Conservation (phyloP, 2,329 filamentous ascomycete species). For the Neodidymelliopsis sp. region DNA sequence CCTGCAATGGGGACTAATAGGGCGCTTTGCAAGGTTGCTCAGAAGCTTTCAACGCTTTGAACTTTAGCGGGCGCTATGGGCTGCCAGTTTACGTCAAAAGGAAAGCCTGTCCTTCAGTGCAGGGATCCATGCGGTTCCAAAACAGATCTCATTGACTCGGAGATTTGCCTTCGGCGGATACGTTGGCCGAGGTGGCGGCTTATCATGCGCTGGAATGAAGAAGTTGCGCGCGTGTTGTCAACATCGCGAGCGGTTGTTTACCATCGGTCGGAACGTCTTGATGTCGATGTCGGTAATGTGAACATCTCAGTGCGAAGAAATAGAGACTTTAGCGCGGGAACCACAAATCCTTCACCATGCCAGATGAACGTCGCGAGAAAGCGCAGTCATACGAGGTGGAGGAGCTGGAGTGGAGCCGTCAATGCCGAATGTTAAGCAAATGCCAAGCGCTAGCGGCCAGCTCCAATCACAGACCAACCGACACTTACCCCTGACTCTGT, state of each 20-base stretch:
- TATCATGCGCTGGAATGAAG: slow-evolving; percentile 11
- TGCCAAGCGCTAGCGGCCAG: slow-evolving; percentile 22
- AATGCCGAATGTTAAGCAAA: slow-evolving; percentile 27
- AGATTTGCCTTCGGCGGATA: slow-evolving; percentile 10
- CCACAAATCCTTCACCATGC: not conserved
- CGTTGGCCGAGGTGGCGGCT: slow-evolving; percentile 3
- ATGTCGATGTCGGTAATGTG: no score
- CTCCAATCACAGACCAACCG: slow-evolving; percentile 8
- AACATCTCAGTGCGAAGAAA: not conserved
- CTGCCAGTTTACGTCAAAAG: slow-evolving; percentile 19
- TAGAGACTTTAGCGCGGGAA: not conserved
- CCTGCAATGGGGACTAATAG: slow-evolving; percentile 16
- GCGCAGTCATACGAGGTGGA: slow-evolving; percentile 8
- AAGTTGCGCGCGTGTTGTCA: slow-evolving; percentile 7
- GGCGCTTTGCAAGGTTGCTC: slow-evolving; percentile 8
- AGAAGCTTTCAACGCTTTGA: slow-evolving; percentile 14
- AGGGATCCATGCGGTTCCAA: slow-evolving; percentile 16
- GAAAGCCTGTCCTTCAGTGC: slow-evolving; percentile 20
- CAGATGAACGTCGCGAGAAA: slow-evolving; percentile 11
- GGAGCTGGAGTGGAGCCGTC: slow-evolving; percentile 13
- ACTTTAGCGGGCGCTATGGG: slow-evolving; percentile 27
- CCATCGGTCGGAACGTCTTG: not conserved
- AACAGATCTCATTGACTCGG: slow-evolving; percentile 11
- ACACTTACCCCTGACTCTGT: slow-evolving; percentile 22
- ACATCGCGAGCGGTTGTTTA: not conserved